phyloP scores from a whole-genome alignment of 352 stramenopile genomes.

The Pythium angustatum region DNA sequence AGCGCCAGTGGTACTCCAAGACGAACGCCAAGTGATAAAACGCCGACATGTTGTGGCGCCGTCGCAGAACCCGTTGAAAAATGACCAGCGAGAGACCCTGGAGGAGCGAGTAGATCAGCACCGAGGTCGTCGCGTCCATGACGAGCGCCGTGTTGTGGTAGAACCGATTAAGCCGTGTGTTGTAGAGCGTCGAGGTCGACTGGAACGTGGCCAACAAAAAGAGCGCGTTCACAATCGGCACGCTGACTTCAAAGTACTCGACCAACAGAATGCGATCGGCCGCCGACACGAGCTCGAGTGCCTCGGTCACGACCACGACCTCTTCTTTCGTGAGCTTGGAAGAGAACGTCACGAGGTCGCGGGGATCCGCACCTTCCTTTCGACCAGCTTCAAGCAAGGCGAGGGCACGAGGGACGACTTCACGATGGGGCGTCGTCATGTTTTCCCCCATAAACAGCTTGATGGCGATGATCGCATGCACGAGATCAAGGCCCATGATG shows the following conservation, averaged over 20 bases:
- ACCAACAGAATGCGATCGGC: slow-evolving; percentile 20
- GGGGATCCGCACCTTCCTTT: not conserved
- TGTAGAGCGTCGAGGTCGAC: slow-evolving; percentile 18
- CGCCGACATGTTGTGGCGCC: slow-evolving; percentile 24
- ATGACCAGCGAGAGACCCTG: slow-evolving; percentile 19
- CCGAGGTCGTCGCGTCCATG: not conserved
- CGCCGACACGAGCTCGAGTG: too few relatives aligned
- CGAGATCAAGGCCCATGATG: too few relatives aligned
- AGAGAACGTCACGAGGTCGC: not conserved
- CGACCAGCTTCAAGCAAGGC: too few relatives aligned
- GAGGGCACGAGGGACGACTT: too few relatives aligned
- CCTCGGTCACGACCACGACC: not conserved
- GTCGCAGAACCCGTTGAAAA: slow-evolving; percentile 17
- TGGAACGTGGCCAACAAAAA: slow-evolving; percentile 19
- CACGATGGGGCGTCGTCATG: too few relatives aligned
- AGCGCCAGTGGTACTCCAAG: slow-evolving; percentile 37
- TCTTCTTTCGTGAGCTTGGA: not conserved
- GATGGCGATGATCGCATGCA: too few relatives aligned
- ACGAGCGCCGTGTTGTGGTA: slow-evolving; percentile 15
- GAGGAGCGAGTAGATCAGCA: too few relatives aligned
- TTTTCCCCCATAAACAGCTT: too few relatives aligned
- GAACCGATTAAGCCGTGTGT: slow-evolving; percentile 18
- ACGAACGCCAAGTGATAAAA: slow-evolving; percentile 39
- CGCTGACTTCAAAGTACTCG: slow-evolving; percentile 28
- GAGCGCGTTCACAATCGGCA: slow-evolving; percentile 17